These are phyloP conservation scores for Peronospora belbahrii DNA, from an alignment of 352 stramenopile genomes.

Conservation along the genomic window DNA sequence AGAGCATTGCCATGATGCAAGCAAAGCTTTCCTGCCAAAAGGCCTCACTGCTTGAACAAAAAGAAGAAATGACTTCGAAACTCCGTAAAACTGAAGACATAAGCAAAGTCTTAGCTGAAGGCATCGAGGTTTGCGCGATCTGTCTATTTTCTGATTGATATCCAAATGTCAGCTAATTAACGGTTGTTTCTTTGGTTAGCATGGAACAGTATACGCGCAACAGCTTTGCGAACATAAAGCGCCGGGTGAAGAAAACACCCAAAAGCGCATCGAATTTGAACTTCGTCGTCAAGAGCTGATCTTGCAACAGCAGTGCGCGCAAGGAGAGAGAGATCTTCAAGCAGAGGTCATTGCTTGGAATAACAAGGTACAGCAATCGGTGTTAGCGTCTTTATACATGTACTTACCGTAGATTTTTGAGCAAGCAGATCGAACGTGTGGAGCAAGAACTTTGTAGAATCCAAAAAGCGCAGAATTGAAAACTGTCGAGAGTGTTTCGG, in stretches of 20 bases:
- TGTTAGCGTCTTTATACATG: neutral
- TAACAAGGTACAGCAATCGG: slow-evolving; percentile 21
- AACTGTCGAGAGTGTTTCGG: slow-evolving; percentile 3
- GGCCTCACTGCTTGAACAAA: slow-evolving; percentile 15
- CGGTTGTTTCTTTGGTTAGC: slow-evolving; percentile 8
- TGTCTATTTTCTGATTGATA: neutral
- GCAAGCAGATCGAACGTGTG: slow-evolving; percentile 19
- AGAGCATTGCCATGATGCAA: slow-evolving; percentile 12
- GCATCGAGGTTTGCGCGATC: slow-evolving; percentile 23
- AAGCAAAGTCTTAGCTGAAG: slow-evolving; percentile 18
- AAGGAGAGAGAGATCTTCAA: slow-evolving; percentile 22
- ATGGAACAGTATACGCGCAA: slow-evolving; percentile 16
- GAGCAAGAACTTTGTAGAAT: slow-evolving; percentile 15
- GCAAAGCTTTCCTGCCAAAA: slow-evolving; percentile 21
- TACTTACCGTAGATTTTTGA: neutral
- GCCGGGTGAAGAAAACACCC: slow-evolving; percentile 1
- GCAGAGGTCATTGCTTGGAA: slow-evolving; percentile 21
- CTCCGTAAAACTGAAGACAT: slow-evolving; percentile 20
- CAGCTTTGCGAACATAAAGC: slow-evolving; percentile 9
- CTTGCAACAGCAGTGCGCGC: slow-evolving; percentile 21
- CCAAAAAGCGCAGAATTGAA: neutral
- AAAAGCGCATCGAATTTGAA: slow-evolving; percentile 25
- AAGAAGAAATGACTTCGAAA: slow-evolving; percentile 5
- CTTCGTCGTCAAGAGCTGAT: slow-evolving; percentile 22
- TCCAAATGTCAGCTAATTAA: neutral